Evolutionary conservation across 352 stramenopile species (phyloP).

Genomic region (Globisporangium nagaii): DNA sequence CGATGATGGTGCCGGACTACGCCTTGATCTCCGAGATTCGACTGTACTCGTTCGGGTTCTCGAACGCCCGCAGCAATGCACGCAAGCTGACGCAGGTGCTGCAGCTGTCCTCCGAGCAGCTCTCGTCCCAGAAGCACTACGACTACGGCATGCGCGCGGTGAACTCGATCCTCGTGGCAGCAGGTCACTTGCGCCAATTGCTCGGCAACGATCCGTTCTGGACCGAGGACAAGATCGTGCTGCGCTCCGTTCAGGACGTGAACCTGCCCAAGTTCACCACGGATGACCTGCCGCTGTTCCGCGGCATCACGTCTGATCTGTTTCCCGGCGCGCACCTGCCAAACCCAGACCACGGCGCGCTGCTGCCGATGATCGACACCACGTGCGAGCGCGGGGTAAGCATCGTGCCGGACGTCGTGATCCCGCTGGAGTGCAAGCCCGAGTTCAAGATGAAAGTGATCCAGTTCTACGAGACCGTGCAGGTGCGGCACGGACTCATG

Average conservation of each 20-base stretch:
- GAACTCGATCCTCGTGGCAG: constrained; percentile 92
- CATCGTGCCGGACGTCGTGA: constrained; percentile 49
- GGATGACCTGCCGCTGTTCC: constrained; percentile 91
- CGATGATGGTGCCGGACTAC: constrained; percentile 96
- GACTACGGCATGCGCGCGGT: constrained; percentile 96
- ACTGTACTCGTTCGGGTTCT: constrained; percentile 92
- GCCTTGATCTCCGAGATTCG: constrained; percentile 93
- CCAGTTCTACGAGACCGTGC: constrained; percentile 94
- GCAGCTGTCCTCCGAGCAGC: constrained; percentile 91
- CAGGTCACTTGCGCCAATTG: constrained; percentile 88
- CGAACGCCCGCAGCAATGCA: constrained; percentile 83
- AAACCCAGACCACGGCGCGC: constrained; percentile 75
- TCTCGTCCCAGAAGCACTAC: constrained; percentile 94
- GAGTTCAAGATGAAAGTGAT: constrained; percentile 89
- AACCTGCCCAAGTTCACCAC: constrained; percentile 94
- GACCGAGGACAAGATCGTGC: constrained; percentile 90
- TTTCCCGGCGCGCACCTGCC: constrained; percentile 88
- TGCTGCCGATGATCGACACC: constrained; percentile 81
- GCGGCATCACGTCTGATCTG: constrained; percentile 91
- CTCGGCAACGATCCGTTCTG: constrained; percentile 84
- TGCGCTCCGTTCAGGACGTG: constrained; percentile 91
- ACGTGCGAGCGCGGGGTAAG: constrained; percentile 63
- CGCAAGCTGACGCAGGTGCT: constrained; percentile 93
- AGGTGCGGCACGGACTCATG: constrained; percentile 95
- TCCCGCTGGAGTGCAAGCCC: constrained; percentile 70